phyloP scores from a whole-genome alignment of 805 yeast species.

The Suhomyces xylopsoci region DNA sequence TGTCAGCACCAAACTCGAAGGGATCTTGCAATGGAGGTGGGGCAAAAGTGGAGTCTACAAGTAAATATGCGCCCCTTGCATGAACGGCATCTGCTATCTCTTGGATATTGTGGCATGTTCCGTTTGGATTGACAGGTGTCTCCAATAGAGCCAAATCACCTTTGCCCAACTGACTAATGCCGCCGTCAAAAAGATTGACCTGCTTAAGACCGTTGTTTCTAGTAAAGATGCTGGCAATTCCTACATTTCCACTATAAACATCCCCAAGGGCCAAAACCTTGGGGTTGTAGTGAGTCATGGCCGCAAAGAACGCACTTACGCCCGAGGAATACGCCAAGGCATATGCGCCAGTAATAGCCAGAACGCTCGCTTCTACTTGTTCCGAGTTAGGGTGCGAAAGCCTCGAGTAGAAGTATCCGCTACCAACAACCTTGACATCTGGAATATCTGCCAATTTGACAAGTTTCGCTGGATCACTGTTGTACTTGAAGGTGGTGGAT shows the following conservation, averaged over 20 bases:
- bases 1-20: constrained; percentile 78
- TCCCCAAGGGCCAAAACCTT: constrained; percentile 70
- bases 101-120: constrained; percentile 59
- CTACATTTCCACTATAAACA: constrained; percentile 84
- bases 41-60: constrained; percentile 87
- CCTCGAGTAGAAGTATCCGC: constrained; percentile 54
- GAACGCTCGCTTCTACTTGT: constrained; percentile 64
- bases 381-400: constrained; percentile 68
- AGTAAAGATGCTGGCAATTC: constrained; percentile 59
- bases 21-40: constrained; percentile 89
- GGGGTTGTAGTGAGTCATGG: constrained; percentile 68
- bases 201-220: constrained; percentile 58
- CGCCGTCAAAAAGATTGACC: constrained; percentile 17
- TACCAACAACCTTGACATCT: constrained; percentile 7
- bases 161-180: constrained; percentile 46
- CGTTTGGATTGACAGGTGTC: constrained; percentile 86
- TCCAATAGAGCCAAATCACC: constrained; percentile 85
- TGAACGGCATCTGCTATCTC: constrained; percentile 71
- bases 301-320: constrained; percentile 74
- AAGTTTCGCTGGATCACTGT: constrained; percentile 55
- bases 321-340: constrained; percentile 77
- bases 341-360: constrained; percentile 57
- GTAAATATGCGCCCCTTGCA: constrained; percentile 64
- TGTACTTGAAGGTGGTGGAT: constrained; percentile 73
- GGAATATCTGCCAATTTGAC: constrained; percentile 35